Evolutionary conservation across 345 rosid genomes (phyloP).

Genomic region (Melaleuca quinquenervia): DNA sequence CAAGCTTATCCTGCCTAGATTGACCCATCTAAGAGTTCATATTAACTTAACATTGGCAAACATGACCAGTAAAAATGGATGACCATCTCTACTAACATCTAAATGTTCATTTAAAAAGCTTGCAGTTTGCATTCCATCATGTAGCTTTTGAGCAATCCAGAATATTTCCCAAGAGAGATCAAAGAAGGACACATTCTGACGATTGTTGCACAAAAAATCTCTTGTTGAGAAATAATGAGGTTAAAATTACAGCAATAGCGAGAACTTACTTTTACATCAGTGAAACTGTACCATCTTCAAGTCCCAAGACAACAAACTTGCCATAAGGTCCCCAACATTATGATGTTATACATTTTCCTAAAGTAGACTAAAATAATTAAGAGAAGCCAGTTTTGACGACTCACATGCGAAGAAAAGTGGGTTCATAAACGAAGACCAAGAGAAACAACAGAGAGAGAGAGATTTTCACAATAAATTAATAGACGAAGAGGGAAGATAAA

Average conservation of each 20-base stretch:
- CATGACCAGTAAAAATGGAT: not conserved
- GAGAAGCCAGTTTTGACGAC: no score
- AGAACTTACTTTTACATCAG: no score
- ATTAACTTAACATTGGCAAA: not conserved
- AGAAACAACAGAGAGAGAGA: no score
- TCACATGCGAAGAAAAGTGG: no score
- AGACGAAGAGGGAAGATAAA: no score
- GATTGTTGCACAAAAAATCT: not conserved
- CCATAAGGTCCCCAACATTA: no score
- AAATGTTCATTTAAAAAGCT: not conserved
- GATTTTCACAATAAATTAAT: no score
- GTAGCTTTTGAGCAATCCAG: not conserved
- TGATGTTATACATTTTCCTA: no score
- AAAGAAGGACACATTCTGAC: not conserved
- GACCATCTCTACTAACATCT: not conserved
- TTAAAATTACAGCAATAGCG: not conserved
- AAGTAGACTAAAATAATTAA: no score
- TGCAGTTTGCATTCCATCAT: not conserved
- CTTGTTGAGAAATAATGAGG: not conserved
- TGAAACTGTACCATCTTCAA: no score
- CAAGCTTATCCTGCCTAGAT: not conserved
- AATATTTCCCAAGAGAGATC: not conserved
- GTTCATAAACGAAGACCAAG: no score
- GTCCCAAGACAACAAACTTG: no score
- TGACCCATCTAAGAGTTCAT: not conserved